These are phyloP conservation scores for Serendipita sp. DNA, from an alignment of 768 basidiomycete species.

Conservation along the genomic window DNA sequence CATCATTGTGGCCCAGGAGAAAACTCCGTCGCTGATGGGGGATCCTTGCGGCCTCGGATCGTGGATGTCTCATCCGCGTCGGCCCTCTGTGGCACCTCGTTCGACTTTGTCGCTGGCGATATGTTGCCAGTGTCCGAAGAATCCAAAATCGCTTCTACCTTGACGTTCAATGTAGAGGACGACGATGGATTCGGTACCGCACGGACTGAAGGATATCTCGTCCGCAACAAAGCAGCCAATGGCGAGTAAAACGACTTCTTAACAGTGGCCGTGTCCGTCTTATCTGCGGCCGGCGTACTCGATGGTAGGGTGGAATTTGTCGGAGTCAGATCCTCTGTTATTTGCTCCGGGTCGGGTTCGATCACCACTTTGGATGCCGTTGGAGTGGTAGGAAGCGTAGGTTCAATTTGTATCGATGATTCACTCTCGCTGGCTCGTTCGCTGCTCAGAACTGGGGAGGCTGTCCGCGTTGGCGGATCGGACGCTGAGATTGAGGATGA, in stretches of 20 bases:
- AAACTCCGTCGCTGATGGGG: no score
- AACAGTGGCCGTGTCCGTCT: background rate
- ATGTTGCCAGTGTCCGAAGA: background rate
- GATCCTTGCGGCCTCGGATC: background rate
- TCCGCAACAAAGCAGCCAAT: slow-evolving; percentile 22
- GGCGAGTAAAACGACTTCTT: slow-evolving; percentile 12
- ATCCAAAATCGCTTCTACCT: background rate
- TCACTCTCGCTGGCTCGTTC: background rate
- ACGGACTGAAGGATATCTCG: slow-evolving; percentile 36
- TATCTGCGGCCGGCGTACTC: background rate
- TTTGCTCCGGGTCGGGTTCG: background rate
- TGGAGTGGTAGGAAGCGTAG: background rate
- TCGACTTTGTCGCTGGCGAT: background rate
- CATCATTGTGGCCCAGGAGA: no score
- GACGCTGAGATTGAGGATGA: background rate
- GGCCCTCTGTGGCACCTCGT: background rate
- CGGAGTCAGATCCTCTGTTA: background rate
- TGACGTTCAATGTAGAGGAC: background rate
- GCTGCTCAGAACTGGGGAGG: background rate
- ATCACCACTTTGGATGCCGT: background rate
- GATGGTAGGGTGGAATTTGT: background rate
- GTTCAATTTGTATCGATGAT: background rate
- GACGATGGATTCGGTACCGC: background rate
- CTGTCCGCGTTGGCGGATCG: background rate
- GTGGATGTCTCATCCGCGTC: background rate